phyloP scores from a whole-genome alignment of 352 stramenopile species.

The Albugo candida region DNA sequence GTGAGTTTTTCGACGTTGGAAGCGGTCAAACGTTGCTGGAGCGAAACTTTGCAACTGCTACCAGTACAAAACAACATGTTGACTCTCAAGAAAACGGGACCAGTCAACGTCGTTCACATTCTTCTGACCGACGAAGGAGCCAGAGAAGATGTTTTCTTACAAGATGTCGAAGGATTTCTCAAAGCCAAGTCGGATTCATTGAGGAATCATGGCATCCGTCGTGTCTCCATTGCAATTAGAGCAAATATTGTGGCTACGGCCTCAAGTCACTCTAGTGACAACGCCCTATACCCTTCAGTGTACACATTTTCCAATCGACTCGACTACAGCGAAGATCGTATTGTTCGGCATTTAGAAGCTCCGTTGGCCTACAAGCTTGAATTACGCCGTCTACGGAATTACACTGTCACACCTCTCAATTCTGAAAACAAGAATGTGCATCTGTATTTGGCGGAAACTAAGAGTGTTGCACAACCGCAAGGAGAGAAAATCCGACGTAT shows the following conservation, averaged over 20 bases:
- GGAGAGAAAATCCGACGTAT: slow-evolving; percentile 82
- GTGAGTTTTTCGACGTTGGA: slow-evolving; percentile 76
- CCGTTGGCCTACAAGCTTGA: slow-evolving; percentile 97
- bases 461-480: slow-evolving; percentile 65
- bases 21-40: slow-evolving; percentile 46
- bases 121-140: slow-evolving; percentile 51
- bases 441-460: slow-evolving; percentile 93
- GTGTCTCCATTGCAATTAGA: slow-evolving; percentile 74
- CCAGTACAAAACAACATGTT: slow-evolving; percentile 47
- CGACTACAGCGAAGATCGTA: slow-evolving; percentile 92
- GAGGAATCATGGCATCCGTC: slow-evolving; percentile 60
- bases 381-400: slow-evolving; percentile 93
- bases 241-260: slow-evolving; percentile 20
- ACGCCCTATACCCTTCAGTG: slow-evolving; percentile 71
- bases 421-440: slow-evolving; percentile 94
- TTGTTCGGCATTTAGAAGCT: slow-evolving; percentile 97
- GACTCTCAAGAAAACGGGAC: slow-evolving; percentile 25
- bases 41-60: slow-evolving; percentile 47
- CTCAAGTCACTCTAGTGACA: slow-evolving; percentile 20
- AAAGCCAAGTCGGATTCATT: slow-evolving; percentile 35
- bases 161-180: slow-evolving; percentile 37
- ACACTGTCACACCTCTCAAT: slow-evolving; percentile 87
- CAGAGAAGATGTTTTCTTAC: slow-evolving; percentile 31
- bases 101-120: slow-evolving; percentile 72
- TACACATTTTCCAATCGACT: slow-evolving; percentile 78